Conservation (phyloP, 2,329 filamentous ascomycete genomes). For the Pseudonectria foliicola region DNA sequence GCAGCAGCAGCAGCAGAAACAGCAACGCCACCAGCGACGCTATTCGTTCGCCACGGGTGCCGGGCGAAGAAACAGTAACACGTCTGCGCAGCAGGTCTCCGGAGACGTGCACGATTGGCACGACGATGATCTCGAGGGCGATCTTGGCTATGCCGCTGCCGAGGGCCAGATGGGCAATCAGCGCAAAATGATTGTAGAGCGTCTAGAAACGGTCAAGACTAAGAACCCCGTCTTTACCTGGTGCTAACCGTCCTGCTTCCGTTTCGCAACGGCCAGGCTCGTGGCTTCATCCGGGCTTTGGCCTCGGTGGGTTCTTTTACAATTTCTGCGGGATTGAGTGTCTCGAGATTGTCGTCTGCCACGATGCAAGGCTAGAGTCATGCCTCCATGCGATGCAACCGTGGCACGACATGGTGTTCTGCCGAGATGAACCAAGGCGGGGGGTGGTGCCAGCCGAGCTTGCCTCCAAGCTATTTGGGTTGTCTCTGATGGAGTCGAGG, state of each 20-base stretch:
- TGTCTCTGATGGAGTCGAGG: too few relatives aligned
- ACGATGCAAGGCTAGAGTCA: too few relatives aligned
- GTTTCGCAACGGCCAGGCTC: not conserved
- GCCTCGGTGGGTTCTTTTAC: too few relatives aligned
- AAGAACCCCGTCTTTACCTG: constrained; percentile 95
- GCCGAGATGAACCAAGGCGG: too few relatives aligned
- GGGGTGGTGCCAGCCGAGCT: too few relatives aligned
- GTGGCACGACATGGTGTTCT: too few relatives aligned
- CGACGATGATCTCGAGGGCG: constrained; percentile 78
- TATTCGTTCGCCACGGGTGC: constrained; percentile 47
- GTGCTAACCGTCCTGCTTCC: constrained; percentile 53
- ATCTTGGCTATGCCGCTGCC: constrained; percentile 88
- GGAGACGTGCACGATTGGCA: constrained; percentile 49
- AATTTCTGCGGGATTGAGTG: too few relatives aligned
- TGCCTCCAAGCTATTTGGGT: too few relatives aligned
- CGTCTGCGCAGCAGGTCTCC: constrained; percentile 47
- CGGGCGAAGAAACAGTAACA: constrained; percentile 40
- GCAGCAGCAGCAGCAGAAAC: constrained; percentile 31
- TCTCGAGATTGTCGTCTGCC: too few relatives aligned
- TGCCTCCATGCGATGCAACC: too few relatives aligned
- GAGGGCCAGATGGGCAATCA: constrained; percentile 88
- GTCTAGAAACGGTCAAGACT: constrained; percentile 90
- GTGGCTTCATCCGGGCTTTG: too few relatives aligned
- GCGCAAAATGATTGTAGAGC: constrained; percentile 93
- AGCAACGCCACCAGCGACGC: constrained; percentile 39